Evolutionary conservation across 257 asterid species (phyloP).

Genomic region (Plantago elongata): DNA sequence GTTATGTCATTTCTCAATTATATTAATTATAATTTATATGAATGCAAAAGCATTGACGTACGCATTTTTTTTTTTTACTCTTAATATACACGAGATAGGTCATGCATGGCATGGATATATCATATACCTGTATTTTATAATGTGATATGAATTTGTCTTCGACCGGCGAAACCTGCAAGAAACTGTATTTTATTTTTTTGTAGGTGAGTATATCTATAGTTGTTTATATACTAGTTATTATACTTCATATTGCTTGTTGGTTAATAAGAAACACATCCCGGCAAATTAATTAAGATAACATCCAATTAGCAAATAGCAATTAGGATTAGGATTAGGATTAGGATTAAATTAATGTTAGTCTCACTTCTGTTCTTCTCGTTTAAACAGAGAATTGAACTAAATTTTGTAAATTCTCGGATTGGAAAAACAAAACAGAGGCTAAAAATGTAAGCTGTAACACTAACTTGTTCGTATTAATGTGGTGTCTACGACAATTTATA

Average conservation of each 20-base stretch:
- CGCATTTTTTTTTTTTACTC: not conserved
- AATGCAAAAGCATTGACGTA: not conserved
- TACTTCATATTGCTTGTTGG: slow-evolving; percentile 2
- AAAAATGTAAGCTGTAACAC: too few relatives aligned
- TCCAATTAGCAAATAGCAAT: too few relatives aligned
- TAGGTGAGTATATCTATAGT: not conserved
- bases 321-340: too few relatives aligned
- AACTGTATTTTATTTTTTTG: not conserved
- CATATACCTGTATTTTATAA: too few relatives aligned
- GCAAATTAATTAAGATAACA: not conserved
- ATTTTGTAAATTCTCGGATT: too few relatives aligned
- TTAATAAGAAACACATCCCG: slow-evolving; percentile 3
- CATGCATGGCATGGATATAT: not conserved
- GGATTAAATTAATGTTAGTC: too few relatives aligned
- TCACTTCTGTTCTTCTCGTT: too few relatives aligned
- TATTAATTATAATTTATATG: not conserved
- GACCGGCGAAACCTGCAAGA: not conserved
- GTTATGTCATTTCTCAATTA: not conserved
- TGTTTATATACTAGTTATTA: not conserved
- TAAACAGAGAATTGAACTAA: too few relatives aligned
- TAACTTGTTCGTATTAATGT: too few relatives aligned
- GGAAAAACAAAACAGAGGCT: too few relatives aligned
- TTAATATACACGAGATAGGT: not conserved
- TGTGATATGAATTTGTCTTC: not conserved
- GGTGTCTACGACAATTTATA: too few relatives aligned